Base-by-base conservation (phyloP, 345 rosid species). In the rapeseed (Brassica napus) region DNA sequence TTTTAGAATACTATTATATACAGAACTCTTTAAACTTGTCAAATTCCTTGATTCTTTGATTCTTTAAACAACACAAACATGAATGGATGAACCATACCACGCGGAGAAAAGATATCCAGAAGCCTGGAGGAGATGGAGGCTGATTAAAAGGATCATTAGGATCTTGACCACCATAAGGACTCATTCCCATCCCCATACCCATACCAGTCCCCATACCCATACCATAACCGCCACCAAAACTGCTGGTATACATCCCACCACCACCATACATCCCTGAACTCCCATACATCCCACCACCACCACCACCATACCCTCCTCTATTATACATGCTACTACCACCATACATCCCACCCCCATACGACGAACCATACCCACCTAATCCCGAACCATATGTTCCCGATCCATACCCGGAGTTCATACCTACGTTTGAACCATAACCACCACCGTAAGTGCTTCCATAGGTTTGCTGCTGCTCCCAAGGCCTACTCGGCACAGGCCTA, bases 81-180 rank as follows among this genome's bases (percentile, higher is more conserved):
- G 28, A 44, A 72, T 39, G 16, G 37, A 18, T 58, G 74, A 65
- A 69, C 1, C 54, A 64, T 82, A 95, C 99, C 94, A 93, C 97
- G 2, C 84, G 88, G 65, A 93, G 92, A 81, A 96, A 65, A 0
- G 98, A 93, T 71, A 96, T 88, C 99, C 99, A 96, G 78, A 96
- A 93, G 67, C 99, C 91, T 21, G 99, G 99, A 12, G 99, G 98
- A 68, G 97, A 87, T 31, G 98, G 75, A 30, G 98, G 97, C 74
- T 81, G 85, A 60, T 91, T 94, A 80, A 73, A 87, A 63, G 98
- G 98, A 82, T 93, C 88, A 70, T 92, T 94, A 2, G 94, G 97
- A 86, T 91, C 99, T 86, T 91, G 98, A 79, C 82, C 92, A 71
- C 97, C 98, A 65, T 87, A 88, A 35, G 92, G 97, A 83, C 90